Conservation (phyloP, 2,329 filamentous ascomycete genomes). For the Scedosporium apiospermum region DNA sequence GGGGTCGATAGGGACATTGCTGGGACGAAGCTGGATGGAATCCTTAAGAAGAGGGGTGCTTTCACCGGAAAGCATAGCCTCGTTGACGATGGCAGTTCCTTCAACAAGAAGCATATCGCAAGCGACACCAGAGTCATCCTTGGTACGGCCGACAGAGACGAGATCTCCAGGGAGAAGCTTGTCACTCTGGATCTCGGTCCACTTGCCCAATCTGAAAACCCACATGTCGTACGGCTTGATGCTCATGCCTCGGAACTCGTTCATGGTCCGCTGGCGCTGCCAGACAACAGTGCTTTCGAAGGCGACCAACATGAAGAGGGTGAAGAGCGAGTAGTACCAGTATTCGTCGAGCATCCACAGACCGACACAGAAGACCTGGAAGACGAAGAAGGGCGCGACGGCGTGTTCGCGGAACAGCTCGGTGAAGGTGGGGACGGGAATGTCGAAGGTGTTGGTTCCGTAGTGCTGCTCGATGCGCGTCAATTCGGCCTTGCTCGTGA, state of each 20-base stretch:
- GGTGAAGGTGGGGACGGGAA: conserved; percentile 88
- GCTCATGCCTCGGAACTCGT: conserved; percentile 97
- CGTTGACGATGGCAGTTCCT: conserved; percentile 94
- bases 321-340: conserved; percentile 99
- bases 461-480: conserved; percentile 82
- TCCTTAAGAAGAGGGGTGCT: conserved; percentile 96
- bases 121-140: conserved; percentile 92
- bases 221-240: conserved; percentile 97
- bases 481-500: conserved; percentile 65
- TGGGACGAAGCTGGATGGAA: conserved; percentile 81
- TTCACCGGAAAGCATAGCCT: conserved; percentile 97
- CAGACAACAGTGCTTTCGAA: conserved; percentile 99
- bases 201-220: conserved; percentile 79
- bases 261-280: conserved; percentile 93
- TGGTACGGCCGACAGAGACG: conserved; percentile 84
- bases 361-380: conserved; percentile 97
- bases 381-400: conserved; percentile 97
- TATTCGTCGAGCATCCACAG: conserved; percentile 99
- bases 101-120: conserved; percentile 96
- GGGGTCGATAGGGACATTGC: conserved; percentile 69
- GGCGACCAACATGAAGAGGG: conserved; percentile 92
- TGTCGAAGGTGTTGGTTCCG: conserved; percentile 93
- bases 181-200: conserved; percentile 83
- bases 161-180: conserved; percentile 88
- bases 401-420: conserved; percentile 98